Conservation (phyloP, 2,329 filamentous ascomycete genomes). For the Aspergillus sp. region DNA sequence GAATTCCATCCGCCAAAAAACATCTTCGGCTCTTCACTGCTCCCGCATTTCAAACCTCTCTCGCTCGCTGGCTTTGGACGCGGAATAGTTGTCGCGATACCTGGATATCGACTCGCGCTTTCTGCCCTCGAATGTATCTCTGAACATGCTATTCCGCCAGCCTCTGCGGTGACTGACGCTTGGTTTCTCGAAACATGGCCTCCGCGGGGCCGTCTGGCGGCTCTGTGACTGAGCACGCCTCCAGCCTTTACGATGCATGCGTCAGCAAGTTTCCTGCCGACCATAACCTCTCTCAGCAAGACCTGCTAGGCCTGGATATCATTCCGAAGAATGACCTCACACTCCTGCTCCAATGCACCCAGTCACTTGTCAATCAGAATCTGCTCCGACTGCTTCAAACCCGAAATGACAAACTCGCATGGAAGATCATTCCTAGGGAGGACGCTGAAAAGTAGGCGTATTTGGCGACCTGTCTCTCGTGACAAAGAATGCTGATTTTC, state of each 20-base stretch:
- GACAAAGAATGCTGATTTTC: constrained; percentile 12
- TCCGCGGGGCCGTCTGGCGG: constrained; percentile 33
- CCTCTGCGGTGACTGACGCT: constrained; percentile 32
- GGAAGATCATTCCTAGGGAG: constrained; percentile 50
- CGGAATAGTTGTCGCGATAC: neutral
- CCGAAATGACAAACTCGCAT: constrained; percentile 45
- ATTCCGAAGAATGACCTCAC: constrained; percentile 45
- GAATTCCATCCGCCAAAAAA: constrained; percentile 29
- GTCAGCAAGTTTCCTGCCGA: constrained; percentile 39
- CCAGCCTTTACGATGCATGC: constrained; percentile 48
- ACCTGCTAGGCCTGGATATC: constrained; percentile 44
- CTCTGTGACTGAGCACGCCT: constrained; percentile 40
- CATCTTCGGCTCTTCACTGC: constrained; percentile 16
- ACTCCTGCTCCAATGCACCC: constrained; percentile 45
- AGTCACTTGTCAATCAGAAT: constrained; percentile 47
- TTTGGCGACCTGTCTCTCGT: neutral
- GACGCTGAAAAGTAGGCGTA: constrained; percentile 49
- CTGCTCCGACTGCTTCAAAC: constrained; percentile 47
- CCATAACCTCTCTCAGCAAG: constrained; percentile 48
- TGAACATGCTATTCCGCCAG: constrained; percentile 35
- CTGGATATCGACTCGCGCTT: neutral
- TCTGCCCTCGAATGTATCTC: constrained; percentile 18
- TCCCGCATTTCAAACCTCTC: neutral
- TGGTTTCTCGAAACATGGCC: constrained; percentile 30
- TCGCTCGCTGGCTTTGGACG: neutral